Evolutionary conservation across 192 early-diverging fungal genomes (phyloP).

Genomic region (Chytriomyces confervae): DNA sequence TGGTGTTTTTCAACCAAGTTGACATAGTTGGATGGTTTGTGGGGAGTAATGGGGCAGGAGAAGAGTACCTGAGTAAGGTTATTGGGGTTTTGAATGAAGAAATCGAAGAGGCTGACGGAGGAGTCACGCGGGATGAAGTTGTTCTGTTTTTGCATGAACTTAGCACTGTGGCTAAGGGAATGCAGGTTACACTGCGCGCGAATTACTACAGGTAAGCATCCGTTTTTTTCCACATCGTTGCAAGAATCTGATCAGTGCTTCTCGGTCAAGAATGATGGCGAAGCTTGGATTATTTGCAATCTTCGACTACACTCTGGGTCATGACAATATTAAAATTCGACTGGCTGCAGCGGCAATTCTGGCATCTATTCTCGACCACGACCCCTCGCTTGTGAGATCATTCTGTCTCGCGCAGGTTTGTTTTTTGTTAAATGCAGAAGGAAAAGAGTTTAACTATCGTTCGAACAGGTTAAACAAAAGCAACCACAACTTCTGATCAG

Average conservation of each 20-base stretch:
- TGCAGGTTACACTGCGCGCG: slow-evolving; percentile 66
- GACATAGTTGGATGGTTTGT: slow-evolving; percentile 73
- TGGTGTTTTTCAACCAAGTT: slow-evolving; percentile 83
- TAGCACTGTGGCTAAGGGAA: slow-evolving; percentile 73
- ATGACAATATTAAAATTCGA: slow-evolving; percentile 62
- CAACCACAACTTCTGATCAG: slow-evolving; percentile 65
- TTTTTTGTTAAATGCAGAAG: background rate
- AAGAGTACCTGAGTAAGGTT: slow-evolving; percentile 70
- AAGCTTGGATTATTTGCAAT: slow-evolving; percentile 81
- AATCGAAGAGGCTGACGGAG: slow-evolving; percentile 51
- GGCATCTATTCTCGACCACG: slow-evolving; percentile 75
- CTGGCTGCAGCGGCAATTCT: slow-evolving; percentile 74
- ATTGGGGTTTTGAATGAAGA: slow-evolving; percentile 65
- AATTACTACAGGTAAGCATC: slow-evolving; percentile 67
- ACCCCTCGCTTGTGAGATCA: slow-evolving; percentile 75
- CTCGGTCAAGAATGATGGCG: slow-evolving; percentile 61
- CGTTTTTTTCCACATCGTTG: slow-evolving; percentile 7
- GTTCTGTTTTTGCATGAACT: slow-evolving; percentile 83
- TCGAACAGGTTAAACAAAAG: slow-evolving; percentile 22
- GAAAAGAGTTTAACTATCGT: no score
- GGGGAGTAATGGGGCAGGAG: slow-evolving; percentile 3
- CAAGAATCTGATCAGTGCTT: background rate
- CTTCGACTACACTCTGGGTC: slow-evolving; percentile 71
- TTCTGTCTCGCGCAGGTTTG: slow-evolving; percentile 68
- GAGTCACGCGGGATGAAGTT: slow-evolving; percentile 66